phyloP scores from a whole-genome alignment of 495 filamentous ascomycete genomes.

The Aspergillus affinis region DNA sequence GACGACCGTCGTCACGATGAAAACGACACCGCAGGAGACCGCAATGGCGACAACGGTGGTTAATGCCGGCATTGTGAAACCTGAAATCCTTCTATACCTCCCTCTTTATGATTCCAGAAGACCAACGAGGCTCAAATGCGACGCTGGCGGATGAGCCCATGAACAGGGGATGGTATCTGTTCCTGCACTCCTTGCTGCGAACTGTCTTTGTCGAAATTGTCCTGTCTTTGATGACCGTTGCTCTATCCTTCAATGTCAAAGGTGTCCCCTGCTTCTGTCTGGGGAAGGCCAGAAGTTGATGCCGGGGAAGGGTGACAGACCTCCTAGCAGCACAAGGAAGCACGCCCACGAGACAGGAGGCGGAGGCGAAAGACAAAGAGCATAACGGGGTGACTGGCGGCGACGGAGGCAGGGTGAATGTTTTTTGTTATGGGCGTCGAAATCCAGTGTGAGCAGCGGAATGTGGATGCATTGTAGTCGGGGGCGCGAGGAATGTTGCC shows the following conservation, averaged over 20 bases:
- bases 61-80: conserved; percentile 34
- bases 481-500: conserved; percentile 35
- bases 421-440: conserved; percentile 37
- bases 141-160: background rate
- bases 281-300: background rate
- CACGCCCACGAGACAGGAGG: conserved; percentile 12
- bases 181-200: background rate
- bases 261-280: background rate
- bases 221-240: background rate
- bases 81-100: background rate
- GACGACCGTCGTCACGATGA: conserved; percentile 35
- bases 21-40: conserved; percentile 38
- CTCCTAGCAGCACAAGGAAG: conserved; percentile 7
- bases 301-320: conserved; percentile 2
- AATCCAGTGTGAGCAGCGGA: conserved; percentile 27
- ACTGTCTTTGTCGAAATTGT: background rate
- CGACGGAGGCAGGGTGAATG: conserved; percentile 9
- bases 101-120: background rate
- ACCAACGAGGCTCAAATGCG: background rate
- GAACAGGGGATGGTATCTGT: background rate
- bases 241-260: background rate
- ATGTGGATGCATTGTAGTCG: conserved; percentile 37
- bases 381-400: conserved; percentile 10
- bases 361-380: conserved; percentile 18
- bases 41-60: conserved; percentile 44